These are phyloP conservation scores for Termitomyces sp. DNA, from an alignment of 768 basidiomycete species.

Conservation along the genomic window DNA sequence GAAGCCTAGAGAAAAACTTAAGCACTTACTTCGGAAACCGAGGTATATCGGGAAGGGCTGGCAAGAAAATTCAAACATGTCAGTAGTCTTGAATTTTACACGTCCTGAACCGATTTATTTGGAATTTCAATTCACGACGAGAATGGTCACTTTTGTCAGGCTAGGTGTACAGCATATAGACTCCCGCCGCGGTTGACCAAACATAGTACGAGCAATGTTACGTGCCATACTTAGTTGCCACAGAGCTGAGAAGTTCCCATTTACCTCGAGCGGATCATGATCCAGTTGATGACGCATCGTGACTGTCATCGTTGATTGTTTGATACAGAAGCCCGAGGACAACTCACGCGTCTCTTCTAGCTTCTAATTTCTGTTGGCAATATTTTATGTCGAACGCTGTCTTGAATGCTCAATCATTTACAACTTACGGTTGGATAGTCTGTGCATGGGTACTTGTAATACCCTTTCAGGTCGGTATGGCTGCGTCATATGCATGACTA, in stretches of 20 bases:
- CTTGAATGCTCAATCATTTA: conserved; percentile 30
- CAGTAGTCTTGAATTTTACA: not conserved
- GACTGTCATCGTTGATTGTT: not conserved
- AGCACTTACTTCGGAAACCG: not conserved
- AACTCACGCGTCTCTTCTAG: not conserved
- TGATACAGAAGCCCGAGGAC: not conserved
- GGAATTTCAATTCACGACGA: not conserved
- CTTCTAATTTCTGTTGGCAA: not conserved
- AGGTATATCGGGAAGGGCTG: not conserved
- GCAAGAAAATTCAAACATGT: not conserved
- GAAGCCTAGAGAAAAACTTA: not conserved
- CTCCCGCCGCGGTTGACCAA: not conserved
- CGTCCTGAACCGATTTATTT: not conserved
- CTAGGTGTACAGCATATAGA: too few relatives aligned
- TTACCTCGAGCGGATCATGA: not conserved
- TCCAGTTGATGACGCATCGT: not conserved
- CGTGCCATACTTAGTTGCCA: not conserved
- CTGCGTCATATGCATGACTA: not conserved
- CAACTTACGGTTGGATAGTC: conserved; percentile 56
- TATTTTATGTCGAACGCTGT: conserved; percentile 8
- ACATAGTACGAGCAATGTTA: not conserved
- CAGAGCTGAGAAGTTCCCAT: not conserved
- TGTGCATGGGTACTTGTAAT: conserved; percentile 63
- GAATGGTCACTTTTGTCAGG: not conserved
- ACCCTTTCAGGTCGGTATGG: conserved; percentile 43